phyloP scores from a whole-genome alignment of 2,329 filamentous ascomycete genomes.

The Dryadomyces quercivorus region DNA sequence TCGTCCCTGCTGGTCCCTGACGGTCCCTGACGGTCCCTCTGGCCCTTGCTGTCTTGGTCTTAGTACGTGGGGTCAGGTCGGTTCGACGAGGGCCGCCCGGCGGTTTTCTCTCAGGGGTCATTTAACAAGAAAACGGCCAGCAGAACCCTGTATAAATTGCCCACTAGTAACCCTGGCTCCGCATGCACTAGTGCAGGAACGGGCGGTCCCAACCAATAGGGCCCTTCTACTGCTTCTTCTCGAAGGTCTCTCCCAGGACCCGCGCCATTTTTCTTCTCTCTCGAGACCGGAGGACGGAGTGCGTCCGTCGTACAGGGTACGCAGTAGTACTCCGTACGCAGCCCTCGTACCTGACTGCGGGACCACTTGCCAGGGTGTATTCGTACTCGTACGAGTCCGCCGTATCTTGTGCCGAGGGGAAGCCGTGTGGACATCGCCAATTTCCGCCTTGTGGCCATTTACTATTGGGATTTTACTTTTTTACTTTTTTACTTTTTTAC shows the following conservation, averaged over 20 bases:
- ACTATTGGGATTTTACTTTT: neutral
- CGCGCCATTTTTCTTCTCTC: neutral
- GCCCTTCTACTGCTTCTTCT: neutral
- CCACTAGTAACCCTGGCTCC: neutral
- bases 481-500: neutral
- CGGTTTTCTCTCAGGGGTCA: neutral
- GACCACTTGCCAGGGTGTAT: neutral
- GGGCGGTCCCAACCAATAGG: neutral
- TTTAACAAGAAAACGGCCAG: neutral
- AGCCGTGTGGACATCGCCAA: neutral
- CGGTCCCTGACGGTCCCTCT: too few species aligned
- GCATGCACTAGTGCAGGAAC: slow-evolving; percentile 3
- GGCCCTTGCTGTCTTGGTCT: neutral
- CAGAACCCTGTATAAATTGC: neutral
- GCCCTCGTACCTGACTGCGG: neutral
- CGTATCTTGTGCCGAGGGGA: too few species aligned
- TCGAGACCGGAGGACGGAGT: too few species aligned
- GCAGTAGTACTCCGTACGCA: neutral
- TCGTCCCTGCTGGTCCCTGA: too few species aligned
- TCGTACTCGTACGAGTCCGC: neutral
- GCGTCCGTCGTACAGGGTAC: too few species aligned
- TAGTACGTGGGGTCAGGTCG: slow-evolving; percentile 1
- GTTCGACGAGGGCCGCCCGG: neutral
- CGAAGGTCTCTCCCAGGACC: slow-evolving; percentile 1
- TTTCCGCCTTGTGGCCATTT: too few species aligned